Conservation (phyloP, 208 protist species). For the Trypanosoma platydactyli region DNA sequence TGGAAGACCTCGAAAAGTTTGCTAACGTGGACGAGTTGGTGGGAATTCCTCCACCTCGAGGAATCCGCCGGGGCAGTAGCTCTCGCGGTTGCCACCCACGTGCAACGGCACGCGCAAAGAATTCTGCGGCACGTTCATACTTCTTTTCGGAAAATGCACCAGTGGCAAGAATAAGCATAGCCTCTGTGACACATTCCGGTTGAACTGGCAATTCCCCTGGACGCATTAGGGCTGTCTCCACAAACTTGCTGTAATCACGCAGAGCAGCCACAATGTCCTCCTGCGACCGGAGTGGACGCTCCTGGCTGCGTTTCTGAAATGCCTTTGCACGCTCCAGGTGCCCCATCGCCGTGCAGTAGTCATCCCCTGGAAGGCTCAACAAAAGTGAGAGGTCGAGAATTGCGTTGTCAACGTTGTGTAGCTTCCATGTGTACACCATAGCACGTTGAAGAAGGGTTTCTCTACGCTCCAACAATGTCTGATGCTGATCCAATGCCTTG, state of each 20-base stretch:
- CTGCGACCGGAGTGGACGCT: slow-evolving; percentile 22
- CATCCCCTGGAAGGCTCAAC: slow-evolving; percentile 45
- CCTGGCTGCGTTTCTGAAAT: slow-evolving; percentile 43
- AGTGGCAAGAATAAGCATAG: slow-evolving; percentile 77
- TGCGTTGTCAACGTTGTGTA: slow-evolving; percentile 59
- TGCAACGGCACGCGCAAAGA: slow-evolving; percentile 71
- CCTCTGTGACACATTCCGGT: slow-evolving; percentile 58
- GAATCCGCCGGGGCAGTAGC: not conserved
- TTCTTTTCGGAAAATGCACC: slow-evolving; percentile 65
- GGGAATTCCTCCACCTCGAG: not conserved
- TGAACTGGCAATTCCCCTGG: slow-evolving; percentile 13
- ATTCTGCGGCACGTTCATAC: slow-evolving; percentile 52
- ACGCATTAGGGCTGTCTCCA: slow-evolving; percentile 29
- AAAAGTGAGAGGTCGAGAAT: slow-evolving; percentile 82
- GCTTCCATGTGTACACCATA: slow-evolving; percentile 53
- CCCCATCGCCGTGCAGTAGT: slow-evolving; percentile 60
- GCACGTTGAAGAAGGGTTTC: slow-evolving; percentile 75
- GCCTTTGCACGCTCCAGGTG: slow-evolving; percentile 76
- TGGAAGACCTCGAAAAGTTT: not conserved
- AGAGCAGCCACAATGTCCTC: slow-evolving; percentile 64
- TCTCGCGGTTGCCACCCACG: slow-evolving; percentile 67
- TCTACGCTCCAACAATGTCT: slow-evolving; percentile 47
- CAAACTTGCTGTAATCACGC: slow-evolving; percentile 55
- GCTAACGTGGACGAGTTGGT: not conserved
- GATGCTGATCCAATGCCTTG: slow-evolving; percentile 68